phyloP scores from a whole-genome alignment of 169 alveolate species.

The Plasmodium falciparum region DNA sequence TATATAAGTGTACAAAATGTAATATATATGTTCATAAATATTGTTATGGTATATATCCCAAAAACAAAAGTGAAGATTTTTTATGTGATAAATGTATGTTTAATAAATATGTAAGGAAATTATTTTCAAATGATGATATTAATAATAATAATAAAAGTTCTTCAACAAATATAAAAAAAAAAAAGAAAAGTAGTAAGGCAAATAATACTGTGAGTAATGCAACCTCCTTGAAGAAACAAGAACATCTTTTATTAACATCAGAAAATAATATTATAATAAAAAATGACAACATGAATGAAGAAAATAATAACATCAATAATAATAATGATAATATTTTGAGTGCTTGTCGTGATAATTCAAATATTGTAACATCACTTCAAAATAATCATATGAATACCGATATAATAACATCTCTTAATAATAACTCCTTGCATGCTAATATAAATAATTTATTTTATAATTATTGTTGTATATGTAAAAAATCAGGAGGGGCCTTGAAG shows the following conservation, averaged over 20 bases:
- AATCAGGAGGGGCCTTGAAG: constrained; percentile 57
- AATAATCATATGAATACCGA: constrained; percentile 1
- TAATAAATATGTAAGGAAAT: constrained; percentile 8
- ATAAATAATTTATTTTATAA: constrained; percentile 5
- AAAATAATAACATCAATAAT: not conserved
- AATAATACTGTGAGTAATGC: not conserved
- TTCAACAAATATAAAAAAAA: constrained; percentile 17
- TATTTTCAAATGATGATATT: constrained; percentile 5
- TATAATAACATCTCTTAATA: not conserved
- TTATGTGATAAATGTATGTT: constrained; percentile 38
- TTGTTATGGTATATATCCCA: constrained; percentile 55
- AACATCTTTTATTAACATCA: no score
- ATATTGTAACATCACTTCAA: not conserved
- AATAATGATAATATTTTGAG: not conserved
- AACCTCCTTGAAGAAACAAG: not conserved
- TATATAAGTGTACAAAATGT: constrained; percentile 40
- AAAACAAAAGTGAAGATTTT: constrained; percentile 58
- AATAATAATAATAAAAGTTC: not conserved
- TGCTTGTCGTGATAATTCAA: not conserved
- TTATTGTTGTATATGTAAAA: constrained; percentile 53
- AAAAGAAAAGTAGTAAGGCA: constrained; percentile 13
- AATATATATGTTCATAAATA: constrained; percentile 36
- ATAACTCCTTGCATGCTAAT: not conserved
- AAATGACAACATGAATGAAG: not conserved
- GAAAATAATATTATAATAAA: not conserved